Base-by-base conservation (phyloP, 1,139 yeast species). In the Lodderomyces beijingensis region DNA sequence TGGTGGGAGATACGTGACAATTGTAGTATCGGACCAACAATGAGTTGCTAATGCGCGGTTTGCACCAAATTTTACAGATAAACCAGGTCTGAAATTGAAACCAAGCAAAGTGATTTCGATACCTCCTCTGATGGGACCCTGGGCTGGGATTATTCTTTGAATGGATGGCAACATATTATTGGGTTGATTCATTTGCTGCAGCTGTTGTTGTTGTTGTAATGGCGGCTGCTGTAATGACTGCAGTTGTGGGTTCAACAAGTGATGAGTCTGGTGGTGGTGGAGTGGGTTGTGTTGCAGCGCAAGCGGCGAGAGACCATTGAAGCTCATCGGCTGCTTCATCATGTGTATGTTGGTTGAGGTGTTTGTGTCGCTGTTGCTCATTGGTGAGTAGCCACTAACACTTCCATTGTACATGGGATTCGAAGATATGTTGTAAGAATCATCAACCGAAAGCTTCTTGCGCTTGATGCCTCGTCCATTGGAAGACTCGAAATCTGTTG, bases 81-180 rank as follows among this genome's bases (percentile, higher is more conserved):
- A 66, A 1, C 94, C 95, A 10, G 85, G 84, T 37, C 79, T 77
- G 65, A 91, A 89, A 41, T 88, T 86, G 36, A 79, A 73, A 3
- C 98, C 98, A 28, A 91, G 65, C 30, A 91, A 62, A 0, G 97
- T 91, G 5, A 91, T 86, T 53, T 91, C 98, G 27, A 88, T 83
- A 28, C 98, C 98, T 41, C 98, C 98, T 46, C 95, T 74, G 13
- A 87, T 73, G 6, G 96, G 94, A 2, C 98, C 98, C 55, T 85
- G 94, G 0, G 94, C 82, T 1, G 98, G 98, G 37, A 91, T 88
- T 10, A 91, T 83, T 42, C 95, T 70, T 54, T 86, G 89, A 38
- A 87, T 80, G 0, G 73, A 59, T 2, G 91, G 89, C 15, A 63
- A 42, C 30, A 45, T 53, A n/a, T 25, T 28, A 4, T 32, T 31